Evolutionary conservation across 73 alveolate genomes (phyloP).

Genomic region (Paraurostyla sp.): DNA sequence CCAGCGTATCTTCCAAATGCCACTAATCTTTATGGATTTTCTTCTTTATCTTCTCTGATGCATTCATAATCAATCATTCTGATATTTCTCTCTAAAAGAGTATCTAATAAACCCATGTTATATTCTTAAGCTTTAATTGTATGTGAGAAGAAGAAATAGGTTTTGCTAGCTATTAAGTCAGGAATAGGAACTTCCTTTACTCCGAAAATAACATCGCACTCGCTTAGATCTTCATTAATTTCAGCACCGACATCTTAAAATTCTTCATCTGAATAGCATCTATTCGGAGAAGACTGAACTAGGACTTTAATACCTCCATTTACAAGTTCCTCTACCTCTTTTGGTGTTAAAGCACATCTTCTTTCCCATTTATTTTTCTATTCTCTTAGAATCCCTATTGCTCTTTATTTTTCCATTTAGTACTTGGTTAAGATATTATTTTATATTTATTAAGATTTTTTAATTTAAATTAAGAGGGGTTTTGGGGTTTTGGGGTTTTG

Average conservation of each 20-base stretch:
- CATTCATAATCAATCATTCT: conserved; percentile 91
- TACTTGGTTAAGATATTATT: too few species aligned
- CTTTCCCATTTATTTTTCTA: conserved; percentile 91
- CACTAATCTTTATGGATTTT: conserved; percentile 67
- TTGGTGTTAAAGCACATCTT: conserved; percentile 89
- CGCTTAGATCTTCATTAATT: conserved; percentile 79
- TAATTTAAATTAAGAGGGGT: too few species aligned
- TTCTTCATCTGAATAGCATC: conserved; percentile 87
- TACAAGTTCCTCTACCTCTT: conserved; percentile 74
- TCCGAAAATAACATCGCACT: conserved; percentile 84
- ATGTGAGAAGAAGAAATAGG: conserved; percentile 89
- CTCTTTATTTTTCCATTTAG: background rate
- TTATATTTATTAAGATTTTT: too few species aligned
- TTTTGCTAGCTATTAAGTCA: conserved; percentile 73
- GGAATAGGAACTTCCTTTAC: conserved; percentile 88
- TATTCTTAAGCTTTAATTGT: conserved; percentile 88
- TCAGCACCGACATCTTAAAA: conserved; percentile 87
- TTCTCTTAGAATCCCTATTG: conserved; percentile 85
- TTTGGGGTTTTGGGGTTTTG: too few species aligned
- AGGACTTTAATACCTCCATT: conserved; percentile 75
- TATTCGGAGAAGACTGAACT: conserved; percentile 85
- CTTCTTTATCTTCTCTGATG: conserved; percentile 74
- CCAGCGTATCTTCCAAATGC: conserved; percentile 95
- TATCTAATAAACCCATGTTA: conserved; percentile 89
- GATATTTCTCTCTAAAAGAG: conserved; percentile 81